A percentile compares a stretch with the other conserved stretches of the same genome.
Evolutionary conservation across 78 protist genomes (phyloP).

Genomic region (Pigoraptor vietnamica): DNA sequence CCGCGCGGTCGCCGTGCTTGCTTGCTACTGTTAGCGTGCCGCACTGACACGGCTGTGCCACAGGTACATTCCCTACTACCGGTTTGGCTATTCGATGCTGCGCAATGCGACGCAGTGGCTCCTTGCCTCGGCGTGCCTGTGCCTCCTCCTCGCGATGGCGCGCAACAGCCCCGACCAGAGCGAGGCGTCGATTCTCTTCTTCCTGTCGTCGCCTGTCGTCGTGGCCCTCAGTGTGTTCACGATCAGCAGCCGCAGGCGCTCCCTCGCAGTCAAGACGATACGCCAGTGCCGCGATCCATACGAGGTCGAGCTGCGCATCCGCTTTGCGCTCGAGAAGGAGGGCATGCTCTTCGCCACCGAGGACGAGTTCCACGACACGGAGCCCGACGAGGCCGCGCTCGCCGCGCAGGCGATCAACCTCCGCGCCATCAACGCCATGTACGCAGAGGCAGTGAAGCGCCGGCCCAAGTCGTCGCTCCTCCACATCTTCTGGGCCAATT

Average conservation of each 20-base stretch:
- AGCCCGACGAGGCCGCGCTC: too few relatives aligned
- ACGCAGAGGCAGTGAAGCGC: too few relatives aligned
- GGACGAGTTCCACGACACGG: background rate
- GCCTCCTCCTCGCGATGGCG: background rate
- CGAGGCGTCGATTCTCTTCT: background rate
- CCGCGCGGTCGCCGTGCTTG: too few relatives aligned
- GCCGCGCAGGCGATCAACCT: too few relatives aligned
- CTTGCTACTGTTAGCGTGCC: too few relatives aligned
- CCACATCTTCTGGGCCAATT: too few relatives aligned
- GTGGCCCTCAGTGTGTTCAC: background rate
- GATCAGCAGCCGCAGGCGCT: background rate
- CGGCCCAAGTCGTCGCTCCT: too few relatives aligned
- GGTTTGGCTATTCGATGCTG: background rate
- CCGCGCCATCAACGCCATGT: too few relatives aligned
- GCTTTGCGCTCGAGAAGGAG: background rate
- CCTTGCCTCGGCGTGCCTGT: background rate
- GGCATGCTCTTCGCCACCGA: background rate
- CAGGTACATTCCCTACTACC: background rate
- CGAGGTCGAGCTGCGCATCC: background rate
- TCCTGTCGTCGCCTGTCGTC: background rate
- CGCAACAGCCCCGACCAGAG: background rate
- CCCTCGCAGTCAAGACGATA: background rate
- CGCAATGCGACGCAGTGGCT: background rate
- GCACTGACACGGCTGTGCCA: too few relatives aligned
- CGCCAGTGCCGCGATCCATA: background rate